Percentiles rank a stretch among this genome's conserved stretches.
Evolutionary conservation across 106 monocot genomes (phyloP).

Genomic region (Dendrobium nobile): DNA sequence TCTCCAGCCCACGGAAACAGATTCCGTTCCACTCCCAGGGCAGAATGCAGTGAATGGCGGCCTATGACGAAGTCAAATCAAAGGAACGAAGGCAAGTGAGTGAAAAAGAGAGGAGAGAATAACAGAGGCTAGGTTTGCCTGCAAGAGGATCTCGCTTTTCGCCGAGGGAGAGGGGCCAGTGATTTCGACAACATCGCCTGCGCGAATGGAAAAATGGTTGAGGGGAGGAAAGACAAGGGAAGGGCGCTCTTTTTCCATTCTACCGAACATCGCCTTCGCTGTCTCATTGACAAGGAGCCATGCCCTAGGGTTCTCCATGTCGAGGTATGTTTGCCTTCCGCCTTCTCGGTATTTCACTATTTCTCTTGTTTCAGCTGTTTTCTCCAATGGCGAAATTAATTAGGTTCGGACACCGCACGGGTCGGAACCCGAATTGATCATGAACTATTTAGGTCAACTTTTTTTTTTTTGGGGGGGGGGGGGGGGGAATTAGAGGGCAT

Average conservation of each 20-base stretch:
- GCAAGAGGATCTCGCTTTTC: conserved; percentile 70
- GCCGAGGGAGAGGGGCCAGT: conserved; percentile 77
- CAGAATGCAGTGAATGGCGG: conserved; percentile 60
- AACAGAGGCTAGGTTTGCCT: conserved; percentile 29
- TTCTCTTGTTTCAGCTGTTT: too few relatives aligned
- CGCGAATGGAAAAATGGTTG: conserved; percentile 71
- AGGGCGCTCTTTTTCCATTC: conserved; percentile 43
- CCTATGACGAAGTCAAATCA: conserved; percentile 21
- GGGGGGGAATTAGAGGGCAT: too few relatives aligned
- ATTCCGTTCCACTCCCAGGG: conserved; percentile 77
- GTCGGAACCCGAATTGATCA: too few relatives aligned
- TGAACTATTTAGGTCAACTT: too few relatives aligned
- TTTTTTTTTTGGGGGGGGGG: too few relatives aligned
- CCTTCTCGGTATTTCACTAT: neutral
- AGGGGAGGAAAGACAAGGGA: conserved; percentile 65
- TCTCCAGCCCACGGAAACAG: conserved; percentile 67
- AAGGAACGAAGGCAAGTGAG: neutral
- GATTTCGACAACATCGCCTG: conserved; percentile 89
- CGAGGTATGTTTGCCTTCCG: neutral
- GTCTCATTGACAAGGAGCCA: conserved; percentile 68
- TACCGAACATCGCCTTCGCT: conserved; percentile 35
- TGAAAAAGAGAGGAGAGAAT: neutral
- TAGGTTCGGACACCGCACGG: too few relatives aligned
- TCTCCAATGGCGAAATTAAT: too few relatives aligned
- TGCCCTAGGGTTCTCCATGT: conserved; percentile 9